Base-by-base conservation (phyloP, 371 early-diverging fungal species). In the Mucor velutinosus region DNA sequence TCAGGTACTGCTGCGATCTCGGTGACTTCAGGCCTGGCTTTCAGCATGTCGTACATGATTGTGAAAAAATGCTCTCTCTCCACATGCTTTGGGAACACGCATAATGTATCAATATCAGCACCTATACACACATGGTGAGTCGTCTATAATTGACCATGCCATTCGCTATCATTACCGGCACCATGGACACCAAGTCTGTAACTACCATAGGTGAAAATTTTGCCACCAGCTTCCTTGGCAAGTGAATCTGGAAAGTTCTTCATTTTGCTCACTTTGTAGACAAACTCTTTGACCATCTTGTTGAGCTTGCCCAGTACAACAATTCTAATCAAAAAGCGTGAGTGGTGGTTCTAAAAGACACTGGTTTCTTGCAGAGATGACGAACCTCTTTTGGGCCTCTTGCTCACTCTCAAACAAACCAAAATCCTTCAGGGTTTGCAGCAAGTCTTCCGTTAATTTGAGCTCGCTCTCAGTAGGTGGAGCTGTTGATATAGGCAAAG, bases 181-280 rank as follows among this genome's bases (percentile, higher is more conserved):
- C 93, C 93, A 81, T 99, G 99, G 1, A 99, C 99, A 23, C 99
- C 99, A 10, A 99, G 85, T 49, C 99, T 87, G 78, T 97, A 99
- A 60, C 99, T 98, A 11, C 99, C 99, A 83, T 96, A 99, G 0
- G 99, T 99, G 76, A 95, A 99, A 45, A 99, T 99, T 81, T 97
- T 97, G 39, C 99, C 99, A 47, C 97, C 97, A 45, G 93, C 94
- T 63, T 94, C 92, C 60, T 81, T 87, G 3, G 97, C 97, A 27
- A 94, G 71, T 12, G 89, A 79, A 69, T 94, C 96, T 17, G 94
- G 89, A 32, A 94, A 82, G 17, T 87, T 86, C 61, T 91, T 88
- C 33, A 89, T 72, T 66, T 76, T 79, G 49, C 89, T 86, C 10
- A 90, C 91, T 29, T 76, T 73, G 58, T 92, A 90, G 7, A 99